Conservation (phyloP, 164 flowering plant genomes). For the Tinospora cordifolia region DNA sequence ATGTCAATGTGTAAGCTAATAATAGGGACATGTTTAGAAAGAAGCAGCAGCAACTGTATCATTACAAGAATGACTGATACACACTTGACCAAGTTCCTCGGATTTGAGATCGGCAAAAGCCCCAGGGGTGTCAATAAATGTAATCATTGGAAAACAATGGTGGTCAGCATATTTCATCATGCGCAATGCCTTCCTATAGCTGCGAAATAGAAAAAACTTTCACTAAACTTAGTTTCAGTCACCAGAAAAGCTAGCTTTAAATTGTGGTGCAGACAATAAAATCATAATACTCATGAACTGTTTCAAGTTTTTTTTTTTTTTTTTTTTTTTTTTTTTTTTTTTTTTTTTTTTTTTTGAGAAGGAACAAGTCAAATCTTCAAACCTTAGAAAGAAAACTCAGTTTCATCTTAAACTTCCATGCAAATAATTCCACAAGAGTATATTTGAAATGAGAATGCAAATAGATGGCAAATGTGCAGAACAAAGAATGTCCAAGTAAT, state of each 20-base stretch:
- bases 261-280: background rate
- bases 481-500: background rate
- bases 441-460: too few species aligned
- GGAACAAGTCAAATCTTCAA: too few species aligned
- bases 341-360: too few species aligned
- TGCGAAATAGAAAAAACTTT: slow-evolving; percentile 19
- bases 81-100: slow-evolving; percentile 86
- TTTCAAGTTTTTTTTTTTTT: too few species aligned
- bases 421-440: too few species aligned
- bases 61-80: slow-evolving; percentile 10
- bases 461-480: too few species aligned
- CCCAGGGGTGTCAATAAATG: slow-evolving; percentile 94
- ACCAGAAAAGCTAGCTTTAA: background rate
- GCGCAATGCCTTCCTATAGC: slow-evolving; percentile 90
- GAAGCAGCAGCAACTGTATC: background rate
- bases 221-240: slow-evolving; percentile 5
- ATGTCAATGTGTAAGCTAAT: too few species aligned
- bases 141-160: slow-evolving; percentile 78
- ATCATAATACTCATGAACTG: too few species aligned
- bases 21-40: too few species aligned
- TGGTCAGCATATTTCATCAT: slow-evolving; percentile 94
- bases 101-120: slow-evolving; percentile 93
- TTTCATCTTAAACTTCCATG: too few species aligned
- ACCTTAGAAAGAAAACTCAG: too few species aligned
- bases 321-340: too few species aligned